A percentile compares a stretch with the other conserved stretches of the same genome.
Evolutionary conservation across 768 basidiomycete genomes (phyloP).

Genomic region (Cantharellus anzutake): DNA sequence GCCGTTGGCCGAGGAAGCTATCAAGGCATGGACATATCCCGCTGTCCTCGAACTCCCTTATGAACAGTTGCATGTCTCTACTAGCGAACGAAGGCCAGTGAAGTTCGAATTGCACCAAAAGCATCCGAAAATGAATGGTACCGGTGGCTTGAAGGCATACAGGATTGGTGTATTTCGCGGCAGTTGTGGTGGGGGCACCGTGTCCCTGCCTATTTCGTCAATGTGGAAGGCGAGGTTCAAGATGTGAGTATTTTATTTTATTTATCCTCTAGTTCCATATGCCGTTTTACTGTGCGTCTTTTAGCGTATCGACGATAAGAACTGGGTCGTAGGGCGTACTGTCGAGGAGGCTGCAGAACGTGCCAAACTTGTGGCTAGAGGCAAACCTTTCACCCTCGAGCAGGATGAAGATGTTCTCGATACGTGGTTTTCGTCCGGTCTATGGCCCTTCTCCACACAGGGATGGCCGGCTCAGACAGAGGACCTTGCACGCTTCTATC

Average conservation of each 20-base stretch:
- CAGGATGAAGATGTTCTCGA: constrained; percentile 97
- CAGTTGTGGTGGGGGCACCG: constrained; percentile 99
- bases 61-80: background rate
- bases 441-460: constrained; percentile 96
- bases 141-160: constrained; percentile 84
- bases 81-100: constrained; percentile 77
- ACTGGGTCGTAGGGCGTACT: constrained; percentile 84
- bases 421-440: constrained; percentile 95
- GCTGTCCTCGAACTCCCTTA: background rate
- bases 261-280: background rate
- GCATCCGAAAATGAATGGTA: constrained; percentile 88
- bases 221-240: constrained; percentile 53
- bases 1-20: constrained; percentile 74
- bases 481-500: constrained; percentile 72
- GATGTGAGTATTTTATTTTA: constrained; percentile 28
- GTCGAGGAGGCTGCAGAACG: constrained; percentile 58
- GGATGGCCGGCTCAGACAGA: constrained; percentile 93
- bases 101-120: constrained; percentile 66
- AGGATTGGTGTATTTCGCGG: constrained; percentile 98
- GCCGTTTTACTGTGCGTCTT: background rate
- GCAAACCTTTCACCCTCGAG: constrained; percentile 49
- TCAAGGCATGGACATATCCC: constrained; percentile 35
- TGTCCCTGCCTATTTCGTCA: constrained; percentile 83
- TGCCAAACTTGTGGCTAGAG: constrained; percentile 48
- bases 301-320: constrained; percentile 32